Percentiles rank a stretch among this genome's conserved stretches.
Evolutionary conservation across 352 stramenopile species (phyloP).

Genomic region (Pythium brachiatum): DNA sequence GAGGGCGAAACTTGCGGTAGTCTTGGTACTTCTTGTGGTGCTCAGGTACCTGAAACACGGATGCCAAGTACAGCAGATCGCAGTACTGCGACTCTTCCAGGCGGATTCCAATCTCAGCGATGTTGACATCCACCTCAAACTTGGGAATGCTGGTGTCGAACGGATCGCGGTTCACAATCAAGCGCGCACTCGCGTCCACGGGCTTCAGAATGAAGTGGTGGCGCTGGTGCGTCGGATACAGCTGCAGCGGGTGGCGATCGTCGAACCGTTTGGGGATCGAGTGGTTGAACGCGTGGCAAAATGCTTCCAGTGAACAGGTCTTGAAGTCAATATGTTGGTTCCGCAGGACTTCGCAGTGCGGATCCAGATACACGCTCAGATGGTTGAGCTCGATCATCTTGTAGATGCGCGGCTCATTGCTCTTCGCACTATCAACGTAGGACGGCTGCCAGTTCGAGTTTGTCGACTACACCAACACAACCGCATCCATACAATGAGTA

Average conservation of each 20-base stretch:
- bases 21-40: constrained; percentile 79
- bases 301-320: constrained; percentile 73
- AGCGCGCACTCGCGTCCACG: constrained; percentile 69
- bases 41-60: constrained; percentile 64
- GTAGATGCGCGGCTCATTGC: constrained; percentile 83
- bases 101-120: constrained; percentile 74
- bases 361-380: constrained; percentile 83
- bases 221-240: constrained; percentile 70
- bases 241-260: constrained; percentile 58
- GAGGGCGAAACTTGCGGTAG: constrained; percentile 70
- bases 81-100: constrained; percentile 88
- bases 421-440: constrained; percentile 78
- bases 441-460: constrained; percentile 86
- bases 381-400: constrained; percentile 89
- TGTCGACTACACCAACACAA: constrained; percentile 53
- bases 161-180: constrained; percentile 84
- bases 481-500: background rate
- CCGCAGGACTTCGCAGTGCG: constrained; percentile 63
- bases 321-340: constrained; percentile 59
- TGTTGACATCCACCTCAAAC: constrained; percentile 79
- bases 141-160: constrained; percentile 73
- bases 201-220: constrained; percentile 87
- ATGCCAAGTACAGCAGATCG: constrained; percentile 77
- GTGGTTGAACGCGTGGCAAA: constrained; percentile 69
- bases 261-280: constrained; percentile 86